A percentile compares a stretch with the other conserved stretches of the same genome.
phyloP scores from a whole-genome alignment of 495 filamentous ascomycete genomes.

The Aspergillus carlsbadensis region DNA sequence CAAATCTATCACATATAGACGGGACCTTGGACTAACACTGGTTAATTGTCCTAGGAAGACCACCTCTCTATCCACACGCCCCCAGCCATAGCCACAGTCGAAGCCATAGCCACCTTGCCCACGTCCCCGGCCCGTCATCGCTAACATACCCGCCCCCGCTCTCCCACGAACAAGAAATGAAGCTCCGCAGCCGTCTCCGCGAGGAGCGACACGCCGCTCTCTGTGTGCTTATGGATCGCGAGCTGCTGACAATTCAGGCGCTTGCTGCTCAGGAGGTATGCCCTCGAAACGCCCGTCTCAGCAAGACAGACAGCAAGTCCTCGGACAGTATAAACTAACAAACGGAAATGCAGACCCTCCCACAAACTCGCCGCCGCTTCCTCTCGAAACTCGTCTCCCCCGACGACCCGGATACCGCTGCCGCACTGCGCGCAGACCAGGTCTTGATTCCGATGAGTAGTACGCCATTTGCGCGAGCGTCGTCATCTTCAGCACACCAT shows the following conservation, averaged over 20 bases:
- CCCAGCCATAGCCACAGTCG: background rate
- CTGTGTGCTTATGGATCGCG: slow-evolving; percentile 34
- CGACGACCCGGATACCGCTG: slow-evolving; percentile 27
- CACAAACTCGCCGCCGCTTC: slow-evolving; percentile 42
- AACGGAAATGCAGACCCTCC: slow-evolving; percentile 31
- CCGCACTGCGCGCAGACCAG: slow-evolving; percentile 29
- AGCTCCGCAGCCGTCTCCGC: slow-evolving; percentile 24
- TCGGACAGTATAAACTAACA: background rate
- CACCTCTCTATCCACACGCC: background rate
- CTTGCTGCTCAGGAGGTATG: slow-evolving; percentile 34
- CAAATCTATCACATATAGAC: too few relatives aligned
- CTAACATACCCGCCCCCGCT: slow-evolving; percentile 1
- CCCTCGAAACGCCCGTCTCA: background rate
- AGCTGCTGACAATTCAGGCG: slow-evolving; percentile 37
- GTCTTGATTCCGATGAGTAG: slow-evolving; percentile 21
- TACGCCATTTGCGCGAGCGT: background rate
- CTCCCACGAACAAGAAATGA: slow-evolving; percentile 20
- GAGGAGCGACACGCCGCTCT: slow-evolving; percentile 40
- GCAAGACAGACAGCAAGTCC: too few relatives aligned
- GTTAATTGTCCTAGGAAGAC: background rate
- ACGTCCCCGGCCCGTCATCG: background rate
- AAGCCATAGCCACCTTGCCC: background rate
- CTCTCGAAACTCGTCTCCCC: slow-evolving; percentile 34
- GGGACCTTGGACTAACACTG: too few relatives aligned
- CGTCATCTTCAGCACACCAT: background rate